Conservation (phyloP, 495 filamentous ascomycete genomes). For the Lepidopterella palustris region DNA sequence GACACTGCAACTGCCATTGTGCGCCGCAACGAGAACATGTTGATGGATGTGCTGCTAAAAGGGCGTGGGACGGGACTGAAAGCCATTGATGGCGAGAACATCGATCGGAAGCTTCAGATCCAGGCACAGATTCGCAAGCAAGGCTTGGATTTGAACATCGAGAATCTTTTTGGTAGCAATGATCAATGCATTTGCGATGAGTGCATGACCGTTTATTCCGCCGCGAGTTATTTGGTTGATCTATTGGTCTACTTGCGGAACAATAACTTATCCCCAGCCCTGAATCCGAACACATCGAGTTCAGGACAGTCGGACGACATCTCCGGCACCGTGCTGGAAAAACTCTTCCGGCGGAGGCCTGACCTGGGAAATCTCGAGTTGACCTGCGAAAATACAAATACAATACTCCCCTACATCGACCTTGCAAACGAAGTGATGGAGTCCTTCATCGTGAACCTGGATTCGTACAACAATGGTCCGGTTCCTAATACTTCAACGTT, state of each 20-base stretch:
- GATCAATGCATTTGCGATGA: not conserved
- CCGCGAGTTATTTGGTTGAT: not conserved
- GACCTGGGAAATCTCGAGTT: slow-evolving; percentile 32
- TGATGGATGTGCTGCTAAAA: not conserved
- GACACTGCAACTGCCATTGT: not conserved
- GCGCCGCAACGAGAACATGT: not conserved
- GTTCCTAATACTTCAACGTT: slow-evolving; percentile 16
- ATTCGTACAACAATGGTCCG: not conserved
- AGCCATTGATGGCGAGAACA: not conserved
- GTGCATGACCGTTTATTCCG: not conserved
- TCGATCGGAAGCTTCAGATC: not conserved
- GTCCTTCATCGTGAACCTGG: slow-evolving; percentile 11
- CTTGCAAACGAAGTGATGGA: slow-evolving; percentile 39
- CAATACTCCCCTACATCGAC: slow-evolving; percentile 36
- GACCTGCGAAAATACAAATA: slow-evolving; percentile 34
- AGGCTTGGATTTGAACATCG: not conserved
- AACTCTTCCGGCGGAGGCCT: not conserved
- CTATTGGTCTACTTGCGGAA: not conserved
- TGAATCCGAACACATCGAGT: not conserved
- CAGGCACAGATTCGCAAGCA: not conserved
- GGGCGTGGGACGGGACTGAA: not conserved
- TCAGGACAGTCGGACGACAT: not conserved
- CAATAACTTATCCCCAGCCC: not conserved
- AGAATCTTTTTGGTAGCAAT: not conserved
- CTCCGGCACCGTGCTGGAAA: not conserved